phyloP scores from a whole-genome alignment of 371 early-diverging fungal species.

The Rhizopus delemar region DNA sequence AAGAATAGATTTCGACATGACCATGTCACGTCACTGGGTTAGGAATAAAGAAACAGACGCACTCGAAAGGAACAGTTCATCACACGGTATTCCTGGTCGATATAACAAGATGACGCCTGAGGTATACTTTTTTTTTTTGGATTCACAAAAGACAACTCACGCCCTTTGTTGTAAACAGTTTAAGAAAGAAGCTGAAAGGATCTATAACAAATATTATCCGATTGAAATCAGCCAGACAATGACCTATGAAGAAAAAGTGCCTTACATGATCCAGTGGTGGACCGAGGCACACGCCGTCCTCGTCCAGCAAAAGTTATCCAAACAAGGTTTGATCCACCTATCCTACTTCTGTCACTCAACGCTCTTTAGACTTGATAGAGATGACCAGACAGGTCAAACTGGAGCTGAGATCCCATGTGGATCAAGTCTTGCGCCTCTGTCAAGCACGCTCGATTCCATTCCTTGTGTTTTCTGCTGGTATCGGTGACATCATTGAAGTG shows the following conservation, averaged over 20 bases:
- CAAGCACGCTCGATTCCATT: conserved; percentile 53
- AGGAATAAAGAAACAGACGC: conserved; percentile 50
- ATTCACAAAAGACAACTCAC: not conserved
- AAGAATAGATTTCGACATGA: conserved; percentile 74
- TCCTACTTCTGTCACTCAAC: too few relatives aligned
- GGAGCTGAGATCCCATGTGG: conserved; percentile 50
- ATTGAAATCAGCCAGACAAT: conserved; percentile 63
- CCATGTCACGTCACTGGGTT: conserved; percentile 68
- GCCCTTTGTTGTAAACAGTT: conserved; percentile 29
- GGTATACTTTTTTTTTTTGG: conserved; percentile 23
- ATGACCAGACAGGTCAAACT: conserved; percentile 61
- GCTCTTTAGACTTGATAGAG: conserved; percentile 37
- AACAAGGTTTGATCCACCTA: conserved; percentile 32
- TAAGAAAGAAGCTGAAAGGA: conserved; percentile 41
- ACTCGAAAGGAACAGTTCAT: conserved; percentile 54
- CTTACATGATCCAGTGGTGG: conserved; percentile 80
- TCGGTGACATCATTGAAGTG: conserved; percentile 69
- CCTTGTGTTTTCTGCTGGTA: conserved; percentile 76
- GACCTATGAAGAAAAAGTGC: conserved; percentile 60
- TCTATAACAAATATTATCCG: conserved; percentile 71
- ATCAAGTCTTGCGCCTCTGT: conserved; percentile 46
- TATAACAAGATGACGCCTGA: conserved; percentile 45
- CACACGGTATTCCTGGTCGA: conserved; percentile 62
- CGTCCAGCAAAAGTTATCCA: conserved; percentile 49
- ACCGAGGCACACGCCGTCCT: conserved; percentile 58